A percentile compares a stretch with the other conserved stretches of the same genome.
phyloP scores from a whole-genome alignment of 371 early-diverging fungal genomes.

The Syncephalastrum racemosum region DNA sequence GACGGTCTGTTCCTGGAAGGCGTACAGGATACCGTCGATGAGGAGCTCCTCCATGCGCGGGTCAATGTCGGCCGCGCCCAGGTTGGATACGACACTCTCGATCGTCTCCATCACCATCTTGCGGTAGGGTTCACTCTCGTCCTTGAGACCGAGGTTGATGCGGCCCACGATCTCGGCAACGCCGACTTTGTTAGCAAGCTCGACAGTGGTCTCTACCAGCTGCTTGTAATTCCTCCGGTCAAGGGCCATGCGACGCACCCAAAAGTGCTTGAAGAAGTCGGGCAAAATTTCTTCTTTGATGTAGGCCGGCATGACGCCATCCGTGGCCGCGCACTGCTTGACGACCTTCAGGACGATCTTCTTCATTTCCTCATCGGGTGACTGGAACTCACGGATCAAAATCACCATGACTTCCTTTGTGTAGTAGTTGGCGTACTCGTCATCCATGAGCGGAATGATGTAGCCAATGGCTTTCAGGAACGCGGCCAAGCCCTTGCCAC shows the following conservation, averaged over 20 bases:
- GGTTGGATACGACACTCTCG: slow-evolving; percentile 72
- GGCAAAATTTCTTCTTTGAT: slow-evolving; percentile 89
- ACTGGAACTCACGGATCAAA: slow-evolving; percentile 94
- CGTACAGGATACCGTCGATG: slow-evolving; percentile 95
- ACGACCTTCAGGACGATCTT: slow-evolving; percentile 97
- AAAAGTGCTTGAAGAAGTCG: slow-evolving; percentile 94
- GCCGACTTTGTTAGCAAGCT: slow-evolving; percentile 91
- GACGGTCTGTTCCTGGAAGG: slow-evolving; percentile 95
- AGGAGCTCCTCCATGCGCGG: slow-evolving; percentile 86
- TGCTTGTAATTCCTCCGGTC: slow-evolving; percentile 91
- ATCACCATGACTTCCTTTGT: slow-evolving; percentile 92
- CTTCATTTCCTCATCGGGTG: slow-evolving; percentile 98
- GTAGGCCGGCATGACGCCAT: slow-evolving; percentile 86
- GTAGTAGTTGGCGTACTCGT: slow-evolving; percentile 91
- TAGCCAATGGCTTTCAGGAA: slow-evolving; percentile 97
- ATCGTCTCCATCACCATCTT: slow-evolving; percentile 98
- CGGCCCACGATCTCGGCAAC: slow-evolving; percentile 84
- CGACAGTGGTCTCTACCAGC: slow-evolving; percentile 95
- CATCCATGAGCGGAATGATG: slow-evolving; percentile 96
- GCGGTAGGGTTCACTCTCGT: slow-evolving; percentile 93
- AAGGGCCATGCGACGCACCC: slow-evolving; percentile 96
- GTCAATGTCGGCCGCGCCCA: slow-evolving; percentile 93
- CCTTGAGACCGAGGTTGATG: slow-evolving; percentile 91
- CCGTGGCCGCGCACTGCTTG: slow-evolving; percentile 93
- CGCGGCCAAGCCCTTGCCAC: slow-evolving; percentile 96